Conservation (phyloP, 805 yeast species). For the Tanozyma kutaoensis region DNA sequence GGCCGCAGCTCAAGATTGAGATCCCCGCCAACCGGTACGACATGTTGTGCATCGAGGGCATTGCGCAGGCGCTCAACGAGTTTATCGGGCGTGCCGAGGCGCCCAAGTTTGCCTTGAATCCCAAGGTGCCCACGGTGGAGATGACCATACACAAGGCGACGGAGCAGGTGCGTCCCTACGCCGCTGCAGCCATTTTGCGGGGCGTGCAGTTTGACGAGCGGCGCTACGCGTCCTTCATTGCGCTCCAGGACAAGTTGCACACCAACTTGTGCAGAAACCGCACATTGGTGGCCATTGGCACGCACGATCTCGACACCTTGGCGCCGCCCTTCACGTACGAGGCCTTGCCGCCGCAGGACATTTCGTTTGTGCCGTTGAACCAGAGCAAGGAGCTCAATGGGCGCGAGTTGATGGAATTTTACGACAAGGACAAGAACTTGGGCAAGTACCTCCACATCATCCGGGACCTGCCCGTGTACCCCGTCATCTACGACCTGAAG, state of each 20-base stretch:
- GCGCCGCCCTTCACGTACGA: slow-evolving; percentile 78
- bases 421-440: slow-evolving; percentile 80
- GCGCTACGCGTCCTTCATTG: slow-evolving; percentile 86
- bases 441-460: slow-evolving; percentile 84
- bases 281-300: slow-evolving; percentile 95
- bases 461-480: slow-evolving; percentile 78
- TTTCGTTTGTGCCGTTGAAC: slow-evolving; percentile 65
- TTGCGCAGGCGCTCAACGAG: slow-evolving; percentile 87
- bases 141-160: slow-evolving; percentile 71
- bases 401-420: slow-evolving; percentile 70
- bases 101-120: slow-evolving; percentile 55
- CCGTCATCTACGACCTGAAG: slow-evolving; percentile 72
- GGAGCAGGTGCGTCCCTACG: slow-evolving; percentile 71
- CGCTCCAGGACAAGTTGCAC: slow-evolving; percentile 92
- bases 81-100: slow-evolving; percentile 58
- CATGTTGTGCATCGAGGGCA: slow-evolving; percentile 96
- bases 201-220: slow-evolving; percentile 71
- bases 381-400: slow-evolving; percentile 64
- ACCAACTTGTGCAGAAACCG: slow-evolving; percentile 93
- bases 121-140: slow-evolving; percentile 45
- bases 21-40: slow-evolving; percentile 98
- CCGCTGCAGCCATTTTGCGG: slow-evolving; percentile 89
- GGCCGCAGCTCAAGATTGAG: slow-evolving; percentile 95
- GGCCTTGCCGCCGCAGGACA: slow-evolving; percentile 66
- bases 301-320: slow-evolving; percentile 83